Evolutionary conservation across 768 basidiomycete species (phyloP).

Genomic region (Podaxis sp.): DNA sequence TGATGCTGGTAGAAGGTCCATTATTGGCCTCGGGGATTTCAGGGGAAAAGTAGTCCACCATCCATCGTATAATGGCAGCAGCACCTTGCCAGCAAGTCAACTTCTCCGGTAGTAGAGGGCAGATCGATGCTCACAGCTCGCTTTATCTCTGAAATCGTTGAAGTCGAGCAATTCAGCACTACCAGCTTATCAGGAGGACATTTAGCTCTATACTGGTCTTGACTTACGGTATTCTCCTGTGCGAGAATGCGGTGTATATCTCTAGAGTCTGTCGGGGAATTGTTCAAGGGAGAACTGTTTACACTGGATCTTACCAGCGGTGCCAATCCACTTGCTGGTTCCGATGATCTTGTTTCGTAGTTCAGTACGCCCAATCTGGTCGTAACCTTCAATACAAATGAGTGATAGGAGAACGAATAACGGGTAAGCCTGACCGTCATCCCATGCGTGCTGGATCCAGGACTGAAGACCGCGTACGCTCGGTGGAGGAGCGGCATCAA

Average conservation of each 20-base stretch:
- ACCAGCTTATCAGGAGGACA: background rate
- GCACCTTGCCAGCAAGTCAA: slow-evolving; percentile 27
- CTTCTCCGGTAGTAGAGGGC: background rate
- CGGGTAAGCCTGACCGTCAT: slow-evolving; percentile 36
- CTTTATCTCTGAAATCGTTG: slow-evolving; percentile 33
- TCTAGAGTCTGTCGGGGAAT: slow-evolving; percentile 21
- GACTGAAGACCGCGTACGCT: slow-evolving; percentile 69
- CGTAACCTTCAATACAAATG: slow-evolving; percentile 48
- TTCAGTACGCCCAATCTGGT: slow-evolving; percentile 54
- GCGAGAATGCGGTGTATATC: slow-evolving; percentile 79
- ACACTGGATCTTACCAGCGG: slow-evolving; percentile 49
- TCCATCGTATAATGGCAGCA: slow-evolving; percentile 60
- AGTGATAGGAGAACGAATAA: slow-evolving; percentile 12
- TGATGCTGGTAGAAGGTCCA: slow-evolving; percentile 38
- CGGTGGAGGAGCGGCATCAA: slow-evolving; percentile 56
- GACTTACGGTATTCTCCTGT: slow-evolving; percentile 76
- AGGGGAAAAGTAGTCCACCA: slow-evolving; percentile 64
- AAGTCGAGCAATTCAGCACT: slow-evolving; percentile 69
- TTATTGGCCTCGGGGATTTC: slow-evolving; percentile 13
- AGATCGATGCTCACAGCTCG: slow-evolving; percentile 32
- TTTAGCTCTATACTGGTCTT: slow-evolving; percentile 4
- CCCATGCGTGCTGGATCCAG: slow-evolving; percentile 85
- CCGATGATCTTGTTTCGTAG: slow-evolving; percentile 53
- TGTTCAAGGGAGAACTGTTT: background rate
- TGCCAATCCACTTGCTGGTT: slow-evolving; percentile 77